Conservation (phyloP, 2,329 filamentous ascomycete genomes). For the Talaromyces verruculosus region DNA sequence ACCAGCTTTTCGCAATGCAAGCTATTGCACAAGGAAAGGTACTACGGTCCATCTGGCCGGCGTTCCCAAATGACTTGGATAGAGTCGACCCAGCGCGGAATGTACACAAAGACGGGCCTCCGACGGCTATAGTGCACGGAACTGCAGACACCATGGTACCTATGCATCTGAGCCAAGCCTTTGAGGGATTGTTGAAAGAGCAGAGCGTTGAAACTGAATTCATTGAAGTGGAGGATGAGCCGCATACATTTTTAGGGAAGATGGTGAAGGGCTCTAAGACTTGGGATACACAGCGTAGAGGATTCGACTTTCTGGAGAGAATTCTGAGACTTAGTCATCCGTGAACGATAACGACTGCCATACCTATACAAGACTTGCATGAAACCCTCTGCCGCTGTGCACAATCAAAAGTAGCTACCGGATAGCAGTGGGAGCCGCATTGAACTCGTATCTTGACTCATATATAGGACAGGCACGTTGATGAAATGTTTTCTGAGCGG, state of each 20-base stretch:
- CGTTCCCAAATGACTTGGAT: neutral
- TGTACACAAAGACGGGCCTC: neutral
- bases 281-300: slow-evolving; percentile 7
- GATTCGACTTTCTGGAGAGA: slow-evolving; percentile 11
- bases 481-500: neutral
- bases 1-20: slow-evolving; percentile 10
- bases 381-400: neutral
- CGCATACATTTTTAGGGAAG: slow-evolving; percentile 8
- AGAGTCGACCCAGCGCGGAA: neutral
- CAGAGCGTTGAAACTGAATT: slow-evolving; percentile 6
- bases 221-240: slow-evolving; percentile 3
- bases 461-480: neutral
- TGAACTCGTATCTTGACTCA: neutral
- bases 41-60: neutral
- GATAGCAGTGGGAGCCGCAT: neutral
- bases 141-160: neutral
- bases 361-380: neutral
- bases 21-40: slow-evolving; percentile 9
- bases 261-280: slow-evolving; percentile 11
- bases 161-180: neutral
- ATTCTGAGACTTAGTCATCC: neutral
- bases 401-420: neutral
- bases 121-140: neutral
- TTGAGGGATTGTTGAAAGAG: neutral
- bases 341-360: neutral